Evolutionary conservation across 2,329 filamentous ascomycete genomes (phyloP), one percentile per base, ranked within the genome.

Genomic region (Botrytis paeoniae): DNA sequence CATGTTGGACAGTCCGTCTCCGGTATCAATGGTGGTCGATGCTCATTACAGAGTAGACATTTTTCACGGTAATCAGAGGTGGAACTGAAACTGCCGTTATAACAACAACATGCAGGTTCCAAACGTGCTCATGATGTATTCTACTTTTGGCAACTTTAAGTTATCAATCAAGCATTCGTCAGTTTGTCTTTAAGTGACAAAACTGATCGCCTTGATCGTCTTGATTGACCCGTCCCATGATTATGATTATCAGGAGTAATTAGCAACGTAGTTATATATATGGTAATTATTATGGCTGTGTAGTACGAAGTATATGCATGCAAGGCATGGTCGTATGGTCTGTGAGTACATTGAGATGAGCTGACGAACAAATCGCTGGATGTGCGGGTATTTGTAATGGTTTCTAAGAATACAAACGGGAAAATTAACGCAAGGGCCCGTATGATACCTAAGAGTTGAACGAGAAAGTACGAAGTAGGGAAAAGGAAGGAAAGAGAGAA

Each of bases 51-150:
- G 48, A 54, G 48, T 54, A 69, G 66, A 35, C 20, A 62, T n/a
- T 45, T 20, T 29, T 22, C n/a, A 70, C 29, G 14, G 39, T n/a
- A 54, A 37, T 32, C 25, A 35, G 37, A 45, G 8, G 68, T 45
- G n/a, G n/a, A 70, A 57, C 39, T 70, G 68, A 45, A 70, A 61
- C 68, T 61, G 25, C n/a, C 48, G 48, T 37, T n/a, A n/a, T n/a
- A n/a, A 29, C 37, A 41, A 41, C 25, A 29, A 51, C 25, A 54
- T 57, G 51, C 8, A 69, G 18, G 16, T 25, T 41, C 32, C 39
- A 32, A 54, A 37, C 39, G 64, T 39, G 37, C 48, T 41, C n/a
- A 59, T 32, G n/a, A 20, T 65, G 22, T 3, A 22, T 37, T 65
- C 63, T 69, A 57, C 39, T 69, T 57, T 32, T 41, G n/a, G n/a